Conservation (phyloP, 306 rosid species). For the Rosa persica region DNA sequence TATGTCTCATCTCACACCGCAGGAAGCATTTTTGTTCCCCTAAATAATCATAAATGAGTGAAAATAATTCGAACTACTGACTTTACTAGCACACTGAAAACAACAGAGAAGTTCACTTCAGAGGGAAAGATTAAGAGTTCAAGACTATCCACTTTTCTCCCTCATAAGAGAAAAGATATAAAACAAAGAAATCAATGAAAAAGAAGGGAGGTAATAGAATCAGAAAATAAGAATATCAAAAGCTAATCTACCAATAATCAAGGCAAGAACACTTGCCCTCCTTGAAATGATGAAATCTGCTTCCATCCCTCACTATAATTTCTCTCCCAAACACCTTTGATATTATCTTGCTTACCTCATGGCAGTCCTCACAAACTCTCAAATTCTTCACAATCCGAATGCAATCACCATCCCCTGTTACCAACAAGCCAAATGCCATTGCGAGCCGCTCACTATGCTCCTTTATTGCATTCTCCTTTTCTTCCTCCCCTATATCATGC, state of each 20-base stretch:
- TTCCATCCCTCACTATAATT: slow-evolving; percentile 49
- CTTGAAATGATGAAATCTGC: slow-evolving; percentile 56
- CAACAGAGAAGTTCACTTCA: too few species aligned
- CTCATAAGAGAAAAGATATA: too few species aligned
- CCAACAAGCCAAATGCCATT: slow-evolving; percentile 46
- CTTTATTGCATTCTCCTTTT: slow-evolving; percentile 38
- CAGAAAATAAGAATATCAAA: neutral
- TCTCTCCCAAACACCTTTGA: slow-evolving; percentile 49
- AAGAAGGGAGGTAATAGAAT: neutral
- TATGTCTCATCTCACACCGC: too few species aligned
- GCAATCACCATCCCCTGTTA: slow-evolving; percentile 42
- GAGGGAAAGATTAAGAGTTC: too few species aligned
- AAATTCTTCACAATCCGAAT: slow-evolving; percentile 49
- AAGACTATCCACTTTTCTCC: too few species aligned
- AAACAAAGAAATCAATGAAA: neutral
- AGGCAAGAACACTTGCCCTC: slow-evolving; percentile 47
- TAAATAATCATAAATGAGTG: too few species aligned
- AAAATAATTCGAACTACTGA: too few species aligned
- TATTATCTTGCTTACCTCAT: slow-evolving; percentile 49
- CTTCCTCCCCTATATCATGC: slow-evolving; percentile 53
- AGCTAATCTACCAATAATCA: slow-evolving; percentile 36
- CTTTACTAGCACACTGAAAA: too few species aligned
- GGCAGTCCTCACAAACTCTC: slow-evolving; percentile 53
- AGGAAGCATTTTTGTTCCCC: too few species aligned
- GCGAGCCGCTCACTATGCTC: slow-evolving; percentile 53